Evolutionary conservation across 805 yeast genomes (phyloP).

Genomic region (Danielozyma ontarioensis): DNA sequence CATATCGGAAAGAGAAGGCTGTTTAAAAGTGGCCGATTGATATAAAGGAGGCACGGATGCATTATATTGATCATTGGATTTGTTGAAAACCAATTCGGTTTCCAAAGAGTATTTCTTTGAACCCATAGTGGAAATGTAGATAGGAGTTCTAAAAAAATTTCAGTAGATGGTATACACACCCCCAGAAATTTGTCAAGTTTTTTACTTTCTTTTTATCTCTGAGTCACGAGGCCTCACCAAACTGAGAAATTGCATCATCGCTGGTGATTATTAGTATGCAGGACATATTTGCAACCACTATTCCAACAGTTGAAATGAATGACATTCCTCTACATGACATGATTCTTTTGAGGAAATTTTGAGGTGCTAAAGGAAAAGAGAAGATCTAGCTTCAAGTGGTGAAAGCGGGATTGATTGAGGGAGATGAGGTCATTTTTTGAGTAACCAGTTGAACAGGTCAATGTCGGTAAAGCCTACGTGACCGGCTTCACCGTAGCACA

Average conservation of each 20-base stretch:
- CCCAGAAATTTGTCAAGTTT: no score
- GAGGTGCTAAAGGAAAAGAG: no score
- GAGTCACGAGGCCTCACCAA: no score
- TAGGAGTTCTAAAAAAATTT: background rate
- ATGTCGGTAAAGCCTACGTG: background rate
- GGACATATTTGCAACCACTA: background rate
- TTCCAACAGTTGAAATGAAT: no score
- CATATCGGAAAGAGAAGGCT: conserved; percentile 63
- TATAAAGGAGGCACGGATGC: conserved; percentile 86
- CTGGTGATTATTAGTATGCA: background rate
- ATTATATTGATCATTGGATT: conserved; percentile 62
- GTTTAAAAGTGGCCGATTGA: conserved; percentile 93
- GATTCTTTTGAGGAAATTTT: no score
- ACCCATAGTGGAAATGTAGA: conserved; percentile 1
- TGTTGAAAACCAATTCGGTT: conserved; percentile 63
- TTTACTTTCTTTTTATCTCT: no score
- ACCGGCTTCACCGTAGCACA: conserved; percentile 25
- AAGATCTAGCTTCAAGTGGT: no score
- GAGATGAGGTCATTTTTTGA: no score
- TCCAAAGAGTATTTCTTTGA: conserved; percentile 48
- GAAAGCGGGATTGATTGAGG: no score
- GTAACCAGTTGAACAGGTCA: no score
- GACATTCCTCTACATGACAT: no score
- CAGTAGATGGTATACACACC: no score
- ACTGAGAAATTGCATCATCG: background rate